Conservation (phyloP, 1,139 yeast genomes). For the Pichia norvegensis region DNA sequence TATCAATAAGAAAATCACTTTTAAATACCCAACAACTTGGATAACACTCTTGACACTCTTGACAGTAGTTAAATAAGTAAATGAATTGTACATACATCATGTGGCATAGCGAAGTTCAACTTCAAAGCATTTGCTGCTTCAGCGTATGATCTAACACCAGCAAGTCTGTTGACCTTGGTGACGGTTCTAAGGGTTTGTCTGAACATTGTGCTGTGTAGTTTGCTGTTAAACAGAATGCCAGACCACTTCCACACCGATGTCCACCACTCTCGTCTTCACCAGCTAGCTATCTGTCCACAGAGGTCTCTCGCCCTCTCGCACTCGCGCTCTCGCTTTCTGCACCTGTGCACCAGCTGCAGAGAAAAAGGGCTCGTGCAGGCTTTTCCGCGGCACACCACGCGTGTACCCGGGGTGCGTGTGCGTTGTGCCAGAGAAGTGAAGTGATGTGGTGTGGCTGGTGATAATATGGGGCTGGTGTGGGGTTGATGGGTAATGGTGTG, state of each 20-base stretch:
- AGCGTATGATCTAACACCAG: slow-evolving; percentile 73
- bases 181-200: slow-evolving; percentile 62
- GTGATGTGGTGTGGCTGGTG: no score
- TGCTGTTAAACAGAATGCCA: not conserved
- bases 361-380: no score
- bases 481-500: not conserved
- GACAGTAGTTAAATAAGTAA: no score
- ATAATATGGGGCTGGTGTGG: not conserved
- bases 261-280: not conserved
- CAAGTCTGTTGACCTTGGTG: slow-evolving; percentile 44
- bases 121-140: slow-evolving; percentile 70
- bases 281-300: no score
- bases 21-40: no score
- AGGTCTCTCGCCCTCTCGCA: no score
- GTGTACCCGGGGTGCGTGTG: not conserved
- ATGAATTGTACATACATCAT: slow-evolving; percentile 52
- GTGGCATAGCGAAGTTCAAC: slow-evolving; percentile 87
- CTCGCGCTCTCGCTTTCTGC: not conserved
- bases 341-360: not conserved
- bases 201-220: slow-evolving; percentile 40
- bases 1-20: no score
- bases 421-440: not conserved
- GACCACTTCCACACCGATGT: not conserved
- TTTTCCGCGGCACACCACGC: not conserved
- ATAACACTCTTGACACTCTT: not conserved